phyloP scores from a whole-genome alignment of 805 yeast genomes.

The Monosporozyma unispora region DNA sequence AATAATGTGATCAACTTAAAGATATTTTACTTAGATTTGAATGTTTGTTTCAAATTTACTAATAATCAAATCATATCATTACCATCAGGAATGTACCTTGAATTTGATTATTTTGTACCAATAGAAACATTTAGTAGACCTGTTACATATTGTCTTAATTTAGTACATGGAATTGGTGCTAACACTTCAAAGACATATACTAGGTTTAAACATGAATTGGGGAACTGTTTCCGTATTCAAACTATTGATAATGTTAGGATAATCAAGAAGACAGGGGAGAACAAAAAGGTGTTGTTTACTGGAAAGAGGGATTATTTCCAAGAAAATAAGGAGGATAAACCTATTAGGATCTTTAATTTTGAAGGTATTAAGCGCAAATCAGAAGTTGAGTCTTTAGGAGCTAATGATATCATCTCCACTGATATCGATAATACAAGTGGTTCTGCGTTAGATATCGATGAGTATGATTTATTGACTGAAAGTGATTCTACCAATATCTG shows the following conservation, averaged over 20 bases:
- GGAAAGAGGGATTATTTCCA: background rate
- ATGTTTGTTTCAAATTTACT: conserved; percentile 3
- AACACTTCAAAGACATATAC: conserved; percentile 1
- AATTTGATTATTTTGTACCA: background rate
- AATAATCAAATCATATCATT: background rate
- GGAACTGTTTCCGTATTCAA: background rate
- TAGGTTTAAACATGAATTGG: conserved; percentile 1
- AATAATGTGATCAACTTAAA: background rate
- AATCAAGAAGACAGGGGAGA: background rate
- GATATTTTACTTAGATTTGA: conserved; percentile 2
- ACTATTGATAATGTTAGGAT: background rate
- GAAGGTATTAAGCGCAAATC: background rate
- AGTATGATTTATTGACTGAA: conserved; percentile 1
- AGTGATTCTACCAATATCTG: background rate
- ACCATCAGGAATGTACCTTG: background rate
- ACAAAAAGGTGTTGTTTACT: background rate
- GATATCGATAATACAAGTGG: background rate
- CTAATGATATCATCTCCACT: conserved; percentile 5
- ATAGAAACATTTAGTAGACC: background rate
- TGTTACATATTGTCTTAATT: background rate
- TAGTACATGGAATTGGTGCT: conserved; percentile 3
- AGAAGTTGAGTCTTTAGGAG: background rate
- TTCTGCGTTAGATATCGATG: background rate
- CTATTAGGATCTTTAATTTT: background rate
- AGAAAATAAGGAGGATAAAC: background rate